Conservation (phyloP, 208 protist species). For the Crithidia bombi region DNA sequence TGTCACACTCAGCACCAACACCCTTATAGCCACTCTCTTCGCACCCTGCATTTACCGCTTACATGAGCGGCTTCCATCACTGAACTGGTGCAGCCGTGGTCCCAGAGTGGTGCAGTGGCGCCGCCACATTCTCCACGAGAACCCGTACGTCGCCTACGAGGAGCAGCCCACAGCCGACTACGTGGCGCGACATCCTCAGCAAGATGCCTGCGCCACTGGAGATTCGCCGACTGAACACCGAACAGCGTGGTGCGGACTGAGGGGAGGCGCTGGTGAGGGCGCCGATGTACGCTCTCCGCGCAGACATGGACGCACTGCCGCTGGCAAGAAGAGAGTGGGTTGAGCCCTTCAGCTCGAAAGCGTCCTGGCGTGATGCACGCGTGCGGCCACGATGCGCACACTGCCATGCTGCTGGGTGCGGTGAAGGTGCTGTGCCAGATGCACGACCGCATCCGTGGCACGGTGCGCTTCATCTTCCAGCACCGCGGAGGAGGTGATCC, state of each 20-base stretch:
- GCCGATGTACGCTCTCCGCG: constrained; percentile 60
- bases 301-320: constrained; percentile 73
- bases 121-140: constrained; percentile 75
- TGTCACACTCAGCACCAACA: too few species aligned
- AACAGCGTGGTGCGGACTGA: constrained; percentile 70
- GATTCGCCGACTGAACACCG: constrained; percentile 55
- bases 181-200: constrained; percentile 52
- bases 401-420: constrained; percentile 72
- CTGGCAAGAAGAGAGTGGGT: constrained; percentile 63
- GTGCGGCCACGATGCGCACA: constrained; percentile 72
- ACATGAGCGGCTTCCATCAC: too few species aligned
- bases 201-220: constrained; percentile 54
- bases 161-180: constrained; percentile 78
- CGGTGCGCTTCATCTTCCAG: constrained; percentile 80
- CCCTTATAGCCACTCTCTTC: too few species aligned
- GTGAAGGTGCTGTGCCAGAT: constrained; percentile 61
- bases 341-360: constrained; percentile 60
- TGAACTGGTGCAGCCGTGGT: too few species aligned
- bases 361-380: constrained; percentile 66
- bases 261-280: constrained; percentile 56
- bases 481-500: constrained; percentile 73
- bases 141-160: constrained; percentile 65
- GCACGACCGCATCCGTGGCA: constrained; percentile 53
- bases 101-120: constrained; percentile 67
- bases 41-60: too few species aligned